phyloP scores from a whole-genome alignment of 139 green algal genomes.

The Yamagishiella unicocca region DNA sequence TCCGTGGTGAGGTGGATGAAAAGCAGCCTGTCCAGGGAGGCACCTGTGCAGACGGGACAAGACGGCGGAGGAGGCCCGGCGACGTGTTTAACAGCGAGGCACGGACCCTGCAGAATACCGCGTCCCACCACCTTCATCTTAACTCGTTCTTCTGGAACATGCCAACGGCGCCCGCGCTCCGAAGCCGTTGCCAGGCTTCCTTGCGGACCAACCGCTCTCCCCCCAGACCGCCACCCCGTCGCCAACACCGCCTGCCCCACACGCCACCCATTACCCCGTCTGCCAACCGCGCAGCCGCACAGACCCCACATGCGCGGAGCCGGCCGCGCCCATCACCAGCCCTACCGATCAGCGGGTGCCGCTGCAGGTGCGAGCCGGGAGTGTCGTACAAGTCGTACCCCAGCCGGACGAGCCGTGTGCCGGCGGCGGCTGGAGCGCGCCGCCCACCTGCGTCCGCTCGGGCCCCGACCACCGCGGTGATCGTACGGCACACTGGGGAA shows the following conservation, averaged over 20 bases:
- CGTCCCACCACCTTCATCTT: too few relatives aligned
- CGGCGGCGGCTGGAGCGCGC: neutral
- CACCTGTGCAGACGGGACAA: neutral
- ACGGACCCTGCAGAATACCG: too few relatives aligned
- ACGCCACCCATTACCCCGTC: neutral
- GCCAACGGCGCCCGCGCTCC: too few relatives aligned
- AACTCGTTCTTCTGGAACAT: too few relatives aligned
- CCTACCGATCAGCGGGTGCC: conserved; percentile 3
- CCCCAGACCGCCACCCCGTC: too few relatives aligned
- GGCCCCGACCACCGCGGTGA: conserved; percentile 1
- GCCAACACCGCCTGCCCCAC: neutral
- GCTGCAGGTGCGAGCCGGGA: conserved; percentile 9
- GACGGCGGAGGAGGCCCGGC: neutral
- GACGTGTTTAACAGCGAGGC: too few relatives aligned
- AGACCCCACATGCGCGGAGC: neutral
- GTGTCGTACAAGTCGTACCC: conserved; percentile 28
- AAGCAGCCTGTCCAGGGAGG: conserved; percentile 23
- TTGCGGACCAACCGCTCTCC: too few relatives aligned
- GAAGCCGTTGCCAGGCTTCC: too few relatives aligned
- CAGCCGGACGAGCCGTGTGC: neutral
- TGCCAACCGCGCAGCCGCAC: neutral
- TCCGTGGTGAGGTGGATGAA: neutral
- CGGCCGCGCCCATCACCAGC: too few relatives aligned
- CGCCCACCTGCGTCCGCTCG: neutral
- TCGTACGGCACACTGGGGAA: conserved; percentile 2